These are phyloP conservation scores for Hericium coralloides DNA, from an alignment of 768 basidiomycete species.

Conservation along the genomic window DNA sequence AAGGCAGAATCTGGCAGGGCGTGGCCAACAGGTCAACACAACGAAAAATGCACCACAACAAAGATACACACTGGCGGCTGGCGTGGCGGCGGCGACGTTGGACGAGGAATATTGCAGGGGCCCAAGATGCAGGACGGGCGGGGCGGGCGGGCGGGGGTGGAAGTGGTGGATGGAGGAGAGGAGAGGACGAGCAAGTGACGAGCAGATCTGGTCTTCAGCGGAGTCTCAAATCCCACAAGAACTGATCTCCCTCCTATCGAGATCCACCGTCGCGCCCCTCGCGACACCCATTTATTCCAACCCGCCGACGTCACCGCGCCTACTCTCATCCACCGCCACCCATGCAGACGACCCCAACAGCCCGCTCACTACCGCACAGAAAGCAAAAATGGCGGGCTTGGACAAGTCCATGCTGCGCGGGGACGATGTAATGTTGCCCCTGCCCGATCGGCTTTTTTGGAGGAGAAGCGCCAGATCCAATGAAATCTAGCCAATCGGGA, in stretches of 20 bases:
- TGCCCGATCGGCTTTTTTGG: conserved; percentile 16
- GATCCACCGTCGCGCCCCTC: not conserved
- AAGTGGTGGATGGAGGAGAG: not conserved
- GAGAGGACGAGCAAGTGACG: not conserved
- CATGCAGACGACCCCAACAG: not conserved
- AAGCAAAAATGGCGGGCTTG: no score
- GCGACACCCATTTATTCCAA: not conserved
- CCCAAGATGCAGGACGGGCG: not conserved
- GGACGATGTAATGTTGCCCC: conserved; percentile 3
- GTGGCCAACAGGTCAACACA: conserved; percentile 3
- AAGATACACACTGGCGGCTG: not conserved
- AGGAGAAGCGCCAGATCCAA: conserved; percentile 13
- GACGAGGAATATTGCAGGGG: not conserved
- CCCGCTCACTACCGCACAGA: not conserved
- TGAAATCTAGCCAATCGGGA: conserved; percentile 16
- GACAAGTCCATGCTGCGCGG: no score
- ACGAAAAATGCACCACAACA: conserved; percentile 10
- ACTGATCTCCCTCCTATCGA: not conserved
- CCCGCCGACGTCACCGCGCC: not conserved
- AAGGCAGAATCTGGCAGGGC: not conserved
- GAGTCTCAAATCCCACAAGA: not conserved
- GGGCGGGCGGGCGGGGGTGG: not conserved
- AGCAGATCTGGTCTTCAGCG: conserved; percentile 13
- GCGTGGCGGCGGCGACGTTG: no score
- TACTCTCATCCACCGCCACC: not conserved